Base-by-base conservation (phyloP, 192 early-diverging fungal species). In the Coemansia sp. region DNA sequence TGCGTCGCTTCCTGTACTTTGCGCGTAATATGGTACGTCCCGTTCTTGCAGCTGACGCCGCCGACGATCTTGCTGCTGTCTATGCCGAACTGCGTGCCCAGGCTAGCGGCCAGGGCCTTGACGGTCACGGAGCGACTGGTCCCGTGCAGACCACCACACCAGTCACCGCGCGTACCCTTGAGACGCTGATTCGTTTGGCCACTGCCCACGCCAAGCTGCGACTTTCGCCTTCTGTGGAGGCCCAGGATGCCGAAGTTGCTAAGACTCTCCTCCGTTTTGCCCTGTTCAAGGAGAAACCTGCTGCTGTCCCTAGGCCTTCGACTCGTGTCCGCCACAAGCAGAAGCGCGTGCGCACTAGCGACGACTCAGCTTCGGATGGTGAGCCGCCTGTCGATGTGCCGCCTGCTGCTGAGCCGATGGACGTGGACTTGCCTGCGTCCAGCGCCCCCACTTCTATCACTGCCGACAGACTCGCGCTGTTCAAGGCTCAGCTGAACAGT, bases 141-240 rank as follows among this genome's bases (percentile, higher is more conserved):
- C 81, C 87, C 23, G 89, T 88, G 64, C 85, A 92, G 76, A 89
- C 93, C 82, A 97, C 95, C 1, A 85, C 94, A 30, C 97, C 97
- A n/a, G 86, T 98, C 60, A 99, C 97, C 10, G 89, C 94, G n/a
- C 93, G 97, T 86, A 96, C 97, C 18, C 83, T 99, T 19, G 97
- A 99, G 77, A 98, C 97, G 3, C 83, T 99, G 38, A 97, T 99
- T 69, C 93, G 97, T 81, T 77, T 99, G 58, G 88, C 94, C 1
- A 95, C 97, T 5, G 94, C 97, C 14, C 94, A 99, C 73, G 95
- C 97, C 50, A 99, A 99, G 82, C 82, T 87, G 51, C 86, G 97
- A 24, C 78, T 99, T 66, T 92, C 90, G 56, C 79, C 85, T 30
- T 67, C 67, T 5, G 95, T 99, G 5, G 89, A 93, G 44, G 84